Evolutionary conservation across 1,139 yeast species (phyloP).

Genomic region (Geotrichum carabidarum): DNA sequence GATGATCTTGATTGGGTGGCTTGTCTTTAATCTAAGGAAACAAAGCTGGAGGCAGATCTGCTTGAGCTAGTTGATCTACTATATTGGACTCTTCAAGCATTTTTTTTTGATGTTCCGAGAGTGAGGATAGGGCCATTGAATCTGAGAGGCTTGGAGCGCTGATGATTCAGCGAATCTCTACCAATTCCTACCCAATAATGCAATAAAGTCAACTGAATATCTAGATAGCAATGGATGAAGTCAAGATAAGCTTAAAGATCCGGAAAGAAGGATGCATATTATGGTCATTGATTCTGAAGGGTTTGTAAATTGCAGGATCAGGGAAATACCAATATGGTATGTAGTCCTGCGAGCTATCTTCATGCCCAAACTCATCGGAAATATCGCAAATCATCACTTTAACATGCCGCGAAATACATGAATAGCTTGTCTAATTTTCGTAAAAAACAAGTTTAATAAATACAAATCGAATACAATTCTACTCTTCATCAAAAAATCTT

Average conservation of each 20-base stretch:
- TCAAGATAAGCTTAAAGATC: neutral
- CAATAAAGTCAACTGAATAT: neutral
- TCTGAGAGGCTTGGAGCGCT: neutral
- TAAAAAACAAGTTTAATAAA: neutral
- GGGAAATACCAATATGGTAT: neutral
- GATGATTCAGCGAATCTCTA: neutral
- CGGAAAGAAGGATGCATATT: neutral
- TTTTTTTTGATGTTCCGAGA: constrained; percentile 15
- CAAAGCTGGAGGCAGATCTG: constrained; percentile 49
- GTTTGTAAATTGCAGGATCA: neutral
- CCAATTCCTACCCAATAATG: neutral
- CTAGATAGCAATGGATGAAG: neutral
- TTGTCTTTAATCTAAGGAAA: constrained; percentile 78
- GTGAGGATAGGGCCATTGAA: constrained; percentile 14
- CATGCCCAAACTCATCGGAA: no score
- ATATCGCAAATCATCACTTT: no score
- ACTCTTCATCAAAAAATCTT: neutral
- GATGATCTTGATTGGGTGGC: constrained; percentile 56
- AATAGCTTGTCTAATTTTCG: no score
- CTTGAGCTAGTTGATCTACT: constrained; percentile 46
- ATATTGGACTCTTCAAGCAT: constrained; percentile 62
- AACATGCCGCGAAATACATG: no score
- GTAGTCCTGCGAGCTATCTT: no score
- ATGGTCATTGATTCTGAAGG: neutral
- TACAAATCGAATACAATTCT: neutral